Base-by-base conservation (phyloP, 176 grass and related monocot genomes). In the Microstegium vimineum region DNA sequence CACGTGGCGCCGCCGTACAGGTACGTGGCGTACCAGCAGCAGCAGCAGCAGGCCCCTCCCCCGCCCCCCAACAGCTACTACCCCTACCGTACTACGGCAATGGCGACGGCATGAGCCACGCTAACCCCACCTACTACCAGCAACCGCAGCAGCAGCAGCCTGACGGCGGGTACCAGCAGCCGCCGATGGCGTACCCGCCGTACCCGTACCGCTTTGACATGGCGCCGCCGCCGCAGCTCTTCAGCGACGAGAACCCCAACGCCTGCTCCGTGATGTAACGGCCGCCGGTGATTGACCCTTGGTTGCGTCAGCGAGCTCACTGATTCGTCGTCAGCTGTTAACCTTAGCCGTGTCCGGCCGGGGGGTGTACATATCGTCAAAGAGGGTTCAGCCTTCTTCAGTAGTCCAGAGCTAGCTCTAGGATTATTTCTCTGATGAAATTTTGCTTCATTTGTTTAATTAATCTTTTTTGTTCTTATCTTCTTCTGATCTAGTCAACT, bases 211-310 rank as follows among this genome's bases (percentile, higher is more conserved):
- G 68, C 16, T 75, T 91, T 41, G 83, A 94, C 75, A 82, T 77
- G 88, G 79, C 83, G 60, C 83, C 83, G 42, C 25, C 91, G 5
- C 78, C 97, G 41, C 91, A 95, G 83, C 35, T 99, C 71, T 99
- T 99, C 72, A 99, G 97, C 80, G 97, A 99, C 84, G 97, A 99
- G 86, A 96, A 99, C 74, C 97, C 97, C 3, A 95, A 99, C 80
- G 87, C 93, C 2, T 99, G 97, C 76, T 93, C 81, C 42, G 74
- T 94, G 32, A 99, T 94, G 97, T 99, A 68, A 95, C 56, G 5
- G 45, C 15, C 42, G 42, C 15, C 45, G 47, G 4, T 1, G 45
- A 5, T 6, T 0, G 35, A 10, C 49, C 52, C 52, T n/a, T n/a
- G 52, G 56, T 59, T 59, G n/a, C 56, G 56, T 59, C 56, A 25